These are phyloP conservation scores for Aspergillus carbonarius DNA, from an alignment of 2,329 filamentous ascomycete genomes.

Conservation along the genomic window DNA sequence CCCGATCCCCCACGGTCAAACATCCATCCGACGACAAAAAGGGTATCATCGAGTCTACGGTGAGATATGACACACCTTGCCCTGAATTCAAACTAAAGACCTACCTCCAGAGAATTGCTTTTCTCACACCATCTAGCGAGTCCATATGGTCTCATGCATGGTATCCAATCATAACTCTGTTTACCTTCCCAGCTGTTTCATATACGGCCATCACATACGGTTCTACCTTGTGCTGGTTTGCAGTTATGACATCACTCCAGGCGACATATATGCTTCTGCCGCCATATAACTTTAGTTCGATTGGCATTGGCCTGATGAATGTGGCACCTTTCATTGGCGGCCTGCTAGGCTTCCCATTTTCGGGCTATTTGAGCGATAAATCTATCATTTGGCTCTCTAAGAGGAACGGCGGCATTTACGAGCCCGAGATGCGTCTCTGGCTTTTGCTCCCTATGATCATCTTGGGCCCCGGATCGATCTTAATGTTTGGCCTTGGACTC, in stretches of 20 bases:
- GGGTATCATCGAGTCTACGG: background rate
- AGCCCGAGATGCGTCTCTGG: slow-evolving; percentile 49
- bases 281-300: slow-evolving; percentile 43
- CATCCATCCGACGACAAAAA: background rate
- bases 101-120: background rate
- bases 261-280: slow-evolving; percentile 38
- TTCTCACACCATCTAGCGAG: slow-evolving; percentile 5
- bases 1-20: background rate
- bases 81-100: background rate
- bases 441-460: slow-evolving; percentile 7
- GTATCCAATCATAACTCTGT: slow-evolving; percentile 16
- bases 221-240: slow-evolving; percentile 38
- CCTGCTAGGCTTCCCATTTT: background rate
- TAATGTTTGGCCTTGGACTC: slow-evolving; percentile 22
- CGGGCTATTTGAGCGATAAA: slow-evolving; percentile 32
- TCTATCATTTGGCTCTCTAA: slow-evolving; percentile 37
- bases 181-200: slow-evolving; percentile 51
- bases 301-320: slow-evolving; percentile 41
- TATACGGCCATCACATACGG: slow-evolving; percentile 44
- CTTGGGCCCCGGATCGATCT: slow-evolving; percentile 7
- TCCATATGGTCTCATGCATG: background rate
- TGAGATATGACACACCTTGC: background rate
- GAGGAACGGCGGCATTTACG: slow-evolving; percentile 42
- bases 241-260: slow-evolving; percentile 38
- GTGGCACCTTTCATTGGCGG: slow-evolving; percentile 43